Percentiles rank a stretch among this genome's conserved stretches.
These are phyloP conservation scores for Ganoderma sp. DNA, from an alignment of 1,284 basidiomycete genomes.

Conservation along the genomic window DNA sequence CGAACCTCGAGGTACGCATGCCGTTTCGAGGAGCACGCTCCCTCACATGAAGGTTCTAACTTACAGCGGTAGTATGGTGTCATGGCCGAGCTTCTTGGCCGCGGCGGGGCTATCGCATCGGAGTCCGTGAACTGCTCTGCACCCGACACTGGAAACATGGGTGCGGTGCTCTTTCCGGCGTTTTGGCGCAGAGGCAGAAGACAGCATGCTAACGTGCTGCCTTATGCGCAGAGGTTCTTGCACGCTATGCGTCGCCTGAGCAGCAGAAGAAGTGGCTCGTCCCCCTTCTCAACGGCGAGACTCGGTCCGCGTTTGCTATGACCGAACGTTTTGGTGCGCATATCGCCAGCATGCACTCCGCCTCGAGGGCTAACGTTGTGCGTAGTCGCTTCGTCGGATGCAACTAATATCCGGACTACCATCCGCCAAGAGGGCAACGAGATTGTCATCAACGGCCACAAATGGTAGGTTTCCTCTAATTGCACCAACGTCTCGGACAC, in stretches of 20 bases:
- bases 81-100: slow-evolving; percentile 94
- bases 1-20: slow-evolving; percentile 83
- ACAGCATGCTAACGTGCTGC: slow-evolving; percentile 4
- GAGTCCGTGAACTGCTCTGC: slow-evolving; percentile 92
- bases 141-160: slow-evolving; percentile 97
- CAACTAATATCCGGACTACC: slow-evolving; percentile 93
- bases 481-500: background rate
- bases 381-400: slow-evolving; percentile 92
- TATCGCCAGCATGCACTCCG: slow-evolving; percentile 16
- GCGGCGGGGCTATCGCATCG: slow-evolving; percentile 81
- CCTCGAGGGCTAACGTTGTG: background rate
- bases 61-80: slow-evolving; percentile 78
- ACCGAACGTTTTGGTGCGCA: slow-evolving; percentile 85
- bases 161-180: slow-evolving; percentile 45
- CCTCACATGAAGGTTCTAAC: slow-evolving; percentile 6
- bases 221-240: slow-evolving; percentile 82
- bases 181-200: background rate
- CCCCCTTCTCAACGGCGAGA: slow-evolving; percentile 91
- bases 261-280: slow-evolving; percentile 93
- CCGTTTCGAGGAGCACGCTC: background rate
- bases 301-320: slow-evolving; percentile 94
- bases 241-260: slow-evolving; percentile 86
- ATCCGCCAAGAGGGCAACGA: slow-evolving; percentile 87
- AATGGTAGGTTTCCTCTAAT: slow-evolving; percentile 70
- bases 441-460: slow-evolving; percentile 95